Evolutionary conservation across 176 grass and related monocot species (phyloP), one percentile per base, ranked within the genome.

Genomic region (Oryza officinalis): DNA sequence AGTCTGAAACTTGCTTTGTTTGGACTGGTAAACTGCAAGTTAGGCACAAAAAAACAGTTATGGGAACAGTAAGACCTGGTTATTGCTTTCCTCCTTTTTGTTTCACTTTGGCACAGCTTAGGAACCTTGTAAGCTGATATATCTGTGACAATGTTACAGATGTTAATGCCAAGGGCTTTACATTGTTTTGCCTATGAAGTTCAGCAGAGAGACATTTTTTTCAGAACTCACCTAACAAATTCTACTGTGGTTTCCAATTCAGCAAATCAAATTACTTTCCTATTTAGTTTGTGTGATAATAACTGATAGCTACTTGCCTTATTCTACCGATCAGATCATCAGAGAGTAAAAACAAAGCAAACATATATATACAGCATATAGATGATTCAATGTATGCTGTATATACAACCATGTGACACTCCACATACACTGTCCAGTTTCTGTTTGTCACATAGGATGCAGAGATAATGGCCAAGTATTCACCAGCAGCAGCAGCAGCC

Each of bases 401-500:
- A 18, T 57, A 57, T 22, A 57, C 52, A 57, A 43, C 54, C 77
- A 81, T 71, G 82, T 77, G 82, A 71, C 77, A 85, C 71, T 12
- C 15, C 77, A 52, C 52, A 65, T 71, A 63, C 52, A 70, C 9
- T 43, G 83, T 73, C 79, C 78, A 27, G 60, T 72, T 85, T 82
- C 65, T 77, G 78, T 77, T 77, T 77, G 72, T 45, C 64, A 72
- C 66, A 52, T 14, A 28, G 20, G n/a, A 67, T 72, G 65, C 65
- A 85, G 71, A 52, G 65, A 64, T 66, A 65, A 44, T 84, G 45
- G 63, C 22, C 8, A 69, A 88, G 69, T 80, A 75, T 69, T 38
- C 37, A 32, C 14, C 57, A 61, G 57, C 72, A 37, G 44, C 57
- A 61, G 57, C 72, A 37, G 44, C 78, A 67, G 61, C 57, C 28